Percentiles rank a stretch among this genome's conserved stretches.
These are phyloP conservation scores for Fusarium sp. DNA, from an alignment of 2,329 filamentous ascomycete genomes.

Conservation along the genomic window DNA sequence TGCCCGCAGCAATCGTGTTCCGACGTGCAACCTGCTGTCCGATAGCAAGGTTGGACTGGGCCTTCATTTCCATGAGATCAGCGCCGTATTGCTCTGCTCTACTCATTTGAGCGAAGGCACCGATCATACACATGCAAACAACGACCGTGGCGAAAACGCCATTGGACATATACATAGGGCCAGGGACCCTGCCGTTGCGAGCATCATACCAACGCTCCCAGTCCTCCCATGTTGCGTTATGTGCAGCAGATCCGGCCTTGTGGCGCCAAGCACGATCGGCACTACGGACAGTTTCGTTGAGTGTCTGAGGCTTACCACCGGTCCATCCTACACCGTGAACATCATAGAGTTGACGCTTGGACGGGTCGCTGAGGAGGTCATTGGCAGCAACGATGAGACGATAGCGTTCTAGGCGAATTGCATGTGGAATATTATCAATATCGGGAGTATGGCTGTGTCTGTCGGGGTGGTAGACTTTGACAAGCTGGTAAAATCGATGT, in stretches of 20 bases:
- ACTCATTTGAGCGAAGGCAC: slow-evolving; percentile 77
- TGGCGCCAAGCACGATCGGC: slow-evolving; percentile 62
- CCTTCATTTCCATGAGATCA: slow-evolving; percentile 73
- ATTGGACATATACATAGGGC: slow-evolving; percentile 78
- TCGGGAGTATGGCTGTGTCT: slow-evolving; percentile 55
- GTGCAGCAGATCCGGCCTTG: slow-evolving; percentile 59
- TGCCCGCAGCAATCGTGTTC: slow-evolving; percentile 62
- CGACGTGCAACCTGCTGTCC: slow-evolving; percentile 67
- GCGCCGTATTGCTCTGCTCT: slow-evolving; percentile 72
- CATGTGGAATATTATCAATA: slow-evolving; percentile 55
- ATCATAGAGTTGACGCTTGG: slow-evolving; percentile 85
- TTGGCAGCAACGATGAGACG: slow-evolving; percentile 89
- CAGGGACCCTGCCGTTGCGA: slow-evolving; percentile 57
- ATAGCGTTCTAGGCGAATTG: slow-evolving; percentile 85
- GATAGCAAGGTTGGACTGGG: slow-evolving; percentile 73
- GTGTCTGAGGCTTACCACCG: slow-evolving; percentile 65
- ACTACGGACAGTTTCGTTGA: slow-evolving; percentile 51
- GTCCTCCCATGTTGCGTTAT: slow-evolving; percentile 97
- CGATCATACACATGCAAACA: slow-evolving; percentile 74
- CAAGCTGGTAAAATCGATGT: slow-evolving; percentile 85
- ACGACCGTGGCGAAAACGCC: slow-evolving; percentile 78
- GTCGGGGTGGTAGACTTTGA: slow-evolving; percentile 97
- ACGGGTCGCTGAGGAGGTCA: slow-evolving; percentile 83
- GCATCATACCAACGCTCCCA: slow-evolving; percentile 84
- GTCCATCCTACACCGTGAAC: slow-evolving; percentile 84